These are phyloP conservation scores for Colletotrichum tropicale DNA, from an alignment of 2,329 filamentous ascomycete genomes.

Conservation along the genomic window DNA sequence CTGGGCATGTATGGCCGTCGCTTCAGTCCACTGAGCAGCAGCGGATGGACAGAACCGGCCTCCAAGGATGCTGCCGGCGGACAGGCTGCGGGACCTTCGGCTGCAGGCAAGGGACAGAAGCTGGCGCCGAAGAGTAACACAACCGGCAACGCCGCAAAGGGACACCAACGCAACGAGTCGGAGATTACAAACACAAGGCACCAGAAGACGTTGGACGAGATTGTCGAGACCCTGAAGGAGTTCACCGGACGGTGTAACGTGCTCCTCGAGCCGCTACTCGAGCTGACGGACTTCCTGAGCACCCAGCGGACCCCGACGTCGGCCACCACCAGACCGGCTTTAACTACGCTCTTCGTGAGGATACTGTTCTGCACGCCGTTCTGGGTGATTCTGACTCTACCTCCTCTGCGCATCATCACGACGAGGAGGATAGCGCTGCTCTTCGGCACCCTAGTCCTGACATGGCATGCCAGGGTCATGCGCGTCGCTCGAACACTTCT, in stretches of 20 bases:
- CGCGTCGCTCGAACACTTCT: slow-evolving; percentile 85
- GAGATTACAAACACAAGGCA: slow-evolving; percentile 74
- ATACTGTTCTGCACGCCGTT: slow-evolving; percentile 87
- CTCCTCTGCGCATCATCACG: slow-evolving; percentile 84
- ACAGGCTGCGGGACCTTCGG: slow-evolving; percentile 5
- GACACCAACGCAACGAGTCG: slow-evolving; percentile 50
- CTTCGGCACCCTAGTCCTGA: slow-evolving; percentile 83
- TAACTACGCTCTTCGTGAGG: slow-evolving; percentile 88
- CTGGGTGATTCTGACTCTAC: slow-evolving; percentile 84
- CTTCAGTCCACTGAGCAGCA: slow-evolving; percentile 89
- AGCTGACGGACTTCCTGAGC: slow-evolving; percentile 90
- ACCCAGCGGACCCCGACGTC: slow-evolving; percentile 90
- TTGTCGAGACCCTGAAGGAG: slow-evolving; percentile 89
- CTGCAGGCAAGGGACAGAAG: slow-evolving; percentile 5
- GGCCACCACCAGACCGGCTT: slow-evolving; percentile 86
- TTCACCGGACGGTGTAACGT: slow-evolving; percentile 94
- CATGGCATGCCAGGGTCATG: slow-evolving; percentile 90
- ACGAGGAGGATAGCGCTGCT: slow-evolving; percentile 83
- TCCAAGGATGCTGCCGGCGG: slow-evolving; percentile 26
- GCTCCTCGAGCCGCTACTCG: slow-evolving; percentile 84
- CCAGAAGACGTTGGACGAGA: slow-evolving; percentile 96
- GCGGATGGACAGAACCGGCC: slow-evolving; percentile 67
- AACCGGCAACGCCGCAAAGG: slow-evolving; percentile 27
- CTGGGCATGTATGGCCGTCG: slow-evolving; percentile 90
- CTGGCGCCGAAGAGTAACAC: slow-evolving; percentile 21